Evolutionary conservation across 1,284 basidiomycete species (phyloP).

Genomic region (Marasmius tenuissimus): DNA sequence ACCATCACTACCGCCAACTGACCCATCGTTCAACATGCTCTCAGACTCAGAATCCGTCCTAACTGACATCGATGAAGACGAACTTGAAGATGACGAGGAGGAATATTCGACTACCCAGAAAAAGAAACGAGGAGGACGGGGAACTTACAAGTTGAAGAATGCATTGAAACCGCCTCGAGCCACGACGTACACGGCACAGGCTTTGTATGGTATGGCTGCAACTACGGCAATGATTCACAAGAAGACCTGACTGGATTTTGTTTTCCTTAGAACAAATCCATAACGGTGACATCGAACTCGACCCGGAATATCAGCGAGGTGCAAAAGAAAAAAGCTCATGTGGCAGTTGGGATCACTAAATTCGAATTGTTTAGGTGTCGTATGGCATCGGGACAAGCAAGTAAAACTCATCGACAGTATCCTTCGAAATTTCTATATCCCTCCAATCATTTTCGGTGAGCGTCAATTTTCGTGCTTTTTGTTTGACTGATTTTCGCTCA

Average conservation of each 20-base stretch:
- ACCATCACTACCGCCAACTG: background rate
- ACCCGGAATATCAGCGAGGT: constrained; percentile 17
- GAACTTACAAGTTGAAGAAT: constrained; percentile 50
- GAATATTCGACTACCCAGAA: background rate
- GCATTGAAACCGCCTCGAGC: constrained; percentile 61
- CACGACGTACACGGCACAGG: constrained; percentile 67
- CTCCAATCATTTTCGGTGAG: constrained; percentile 73
- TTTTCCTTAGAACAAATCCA: constrained; percentile 7
- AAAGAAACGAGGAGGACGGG: constrained; percentile 16
- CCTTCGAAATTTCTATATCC: constrained; percentile 72
- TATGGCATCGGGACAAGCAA: constrained; percentile 71
- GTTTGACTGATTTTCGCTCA: background rate
- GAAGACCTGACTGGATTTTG: too few relatives aligned
- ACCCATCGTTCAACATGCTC: background rate
- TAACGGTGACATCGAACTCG: constrained; percentile 4
- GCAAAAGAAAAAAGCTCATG: background rate
- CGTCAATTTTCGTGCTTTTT: background rate
- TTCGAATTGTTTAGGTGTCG: constrained; percentile 49
- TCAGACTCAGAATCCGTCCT: background rate
- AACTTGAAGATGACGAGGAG: background rate
- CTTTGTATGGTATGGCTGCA: constrained; percentile 54
- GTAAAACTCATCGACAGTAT: constrained; percentile 71
- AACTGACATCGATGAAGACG: background rate
- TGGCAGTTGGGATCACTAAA: background rate
- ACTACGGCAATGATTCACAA: too few relatives aligned